Base-by-base conservation (phyloP, 169 alveolate genomes). In the Eimeria maxima region DNA sequence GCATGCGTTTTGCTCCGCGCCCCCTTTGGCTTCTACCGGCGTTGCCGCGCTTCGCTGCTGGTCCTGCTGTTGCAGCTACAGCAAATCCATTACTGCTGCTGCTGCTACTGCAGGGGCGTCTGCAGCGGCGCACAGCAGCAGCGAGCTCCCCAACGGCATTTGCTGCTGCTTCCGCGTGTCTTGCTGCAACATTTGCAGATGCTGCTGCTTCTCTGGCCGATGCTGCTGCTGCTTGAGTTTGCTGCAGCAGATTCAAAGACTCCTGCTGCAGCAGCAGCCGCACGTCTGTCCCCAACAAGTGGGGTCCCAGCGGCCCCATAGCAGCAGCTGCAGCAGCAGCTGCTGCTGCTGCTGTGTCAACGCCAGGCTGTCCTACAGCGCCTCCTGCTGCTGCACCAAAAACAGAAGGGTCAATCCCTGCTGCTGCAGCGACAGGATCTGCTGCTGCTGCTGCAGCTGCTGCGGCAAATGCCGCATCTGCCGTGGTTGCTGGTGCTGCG, bases 181-280 rank as follows among this genome's bases (percentile, higher is more conserved):
- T 74, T 42, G 84, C 84, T 74, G 84, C 84, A 29, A 74, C 29
- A 50, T 74, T 44, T 7, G 84, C 60, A 11, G 60, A 53, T 53
- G 60, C 60, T 53, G 60, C 60, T 53, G 60, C 60, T 53, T 53
- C 60, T 53, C 60, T 53, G 10, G 60, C 60, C 10, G 60, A 74
- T 42, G 84, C 45, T 74, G 84, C 84, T 74, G 84, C 84, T 8
- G 84, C 84, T 74, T 74, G 84, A 10, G 84, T 74, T 18, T 29
- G 53, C 53, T 74, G 84, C 84, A 74, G 57, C 84, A 74, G 53
- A 0, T 74, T 74, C 84, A 74, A 50, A 29, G 84, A 74, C 84
- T 74, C 84, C 45, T 74, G 84, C 84, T 74, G 84, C 84, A 74
- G 24, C 45, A 74, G 84, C 29, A 74, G 84, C 22, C 84, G 84